Evolutionary conservation across 306 rosid species (phyloP), one percentile per base, ranked within the genome.

Genomic region (Acacia acuminata): DNA sequence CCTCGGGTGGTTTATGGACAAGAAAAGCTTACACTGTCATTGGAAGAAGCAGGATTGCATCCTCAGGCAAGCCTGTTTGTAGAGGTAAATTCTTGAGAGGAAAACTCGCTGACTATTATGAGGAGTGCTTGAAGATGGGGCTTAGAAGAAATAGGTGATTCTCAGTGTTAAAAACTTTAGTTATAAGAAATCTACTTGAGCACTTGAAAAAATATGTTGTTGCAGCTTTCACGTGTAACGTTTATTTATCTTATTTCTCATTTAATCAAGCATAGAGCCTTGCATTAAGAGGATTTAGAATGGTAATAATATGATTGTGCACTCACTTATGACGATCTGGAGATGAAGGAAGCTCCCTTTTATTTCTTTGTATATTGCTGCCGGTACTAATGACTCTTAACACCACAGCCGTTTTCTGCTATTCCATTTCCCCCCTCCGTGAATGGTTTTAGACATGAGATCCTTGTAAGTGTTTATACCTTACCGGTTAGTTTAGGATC

Each of bases 31-130:
- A 58, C 86, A 2, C 50, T 84, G 77, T 84, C 98, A 80, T 86
- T 96, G 93, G 90, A 91, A 86, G 99, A 96, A 83, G 97, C 97
- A 15, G 97, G 98, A 71, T 89, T 96, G 86, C 98, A 96, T 87
- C 99, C 99, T 83, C 90, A 87, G 86, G 90, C 88, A 72, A 87
- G 90, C 77, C 74, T 87, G 45, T 87, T 87, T 79, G 88, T 87
- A 77, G 90, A 87, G 85, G 53, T 79, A 71, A 50, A 17, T 82
- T 87, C 81, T 76, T 87, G 83, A 84, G 51, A 74, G 48, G 20
- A 58, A 48, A 71, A 76, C 82, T 66, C 30, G 88, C 78, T 69
- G 6, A 81, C 42, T 78, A 34, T 43, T 67, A 67, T 73, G 73
- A 34, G 4, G 85, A 77, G 38, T 51, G 65, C 67, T 25, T 80